A percentile compares a stretch with the other conserved stretches of the same genome.
Conservation (phyloP, 2,329 filamentous ascomycete species). For the Claviceps paspali region DNA sequence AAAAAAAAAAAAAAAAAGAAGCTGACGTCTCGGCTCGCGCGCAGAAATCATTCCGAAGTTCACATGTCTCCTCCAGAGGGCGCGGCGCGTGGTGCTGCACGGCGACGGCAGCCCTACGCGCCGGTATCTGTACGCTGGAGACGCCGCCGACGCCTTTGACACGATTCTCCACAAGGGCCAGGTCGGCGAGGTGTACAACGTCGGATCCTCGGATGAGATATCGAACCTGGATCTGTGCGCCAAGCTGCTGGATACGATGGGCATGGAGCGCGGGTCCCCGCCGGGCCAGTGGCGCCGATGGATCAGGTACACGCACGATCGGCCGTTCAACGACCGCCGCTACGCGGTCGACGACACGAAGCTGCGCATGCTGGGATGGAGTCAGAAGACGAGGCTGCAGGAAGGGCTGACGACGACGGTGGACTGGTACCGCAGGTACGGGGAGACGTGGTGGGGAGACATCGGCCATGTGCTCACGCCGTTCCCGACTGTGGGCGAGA, state of each 20-base stretch:
- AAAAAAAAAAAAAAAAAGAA: too few species aligned
- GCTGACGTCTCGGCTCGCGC: too few species aligned
- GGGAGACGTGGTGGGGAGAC: conserved; percentile 57
- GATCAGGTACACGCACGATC: conserved; percentile 62
- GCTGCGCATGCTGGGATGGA: conserved; percentile 51
- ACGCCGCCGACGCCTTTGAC: conserved; percentile 70
- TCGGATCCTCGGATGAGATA: conserved; percentile 63
- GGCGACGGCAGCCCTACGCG: conserved; percentile 62
- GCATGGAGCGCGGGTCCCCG: conserved; percentile 33
- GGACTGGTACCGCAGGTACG: conserved; percentile 53
- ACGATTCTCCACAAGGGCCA: conserved; percentile 66
- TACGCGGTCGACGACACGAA: conserved; percentile 60
- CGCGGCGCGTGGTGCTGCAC: conserved; percentile 55
- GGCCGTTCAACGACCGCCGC: conserved; percentile 62
- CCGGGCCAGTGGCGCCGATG: conserved; percentile 42
- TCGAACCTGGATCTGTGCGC: conserved; percentile 57
- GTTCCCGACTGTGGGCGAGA: conserved; percentile 47
- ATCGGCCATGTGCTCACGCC: conserved; percentile 54
- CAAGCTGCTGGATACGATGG: conserved; percentile 48
- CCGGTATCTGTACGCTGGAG: conserved; percentile 63
- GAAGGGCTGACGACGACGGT: conserved; percentile 50
- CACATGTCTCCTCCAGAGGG: conserved; percentile 52
- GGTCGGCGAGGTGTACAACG: conserved; percentile 67
- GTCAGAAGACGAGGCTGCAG: conserved; percentile 48
- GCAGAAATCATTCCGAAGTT: conserved; percentile 76